These are phyloP conservation scores for Cladorrhinum sp. DNA, from an alignment of 2,329 filamentous ascomycete species.

Conservation along the genomic window DNA sequence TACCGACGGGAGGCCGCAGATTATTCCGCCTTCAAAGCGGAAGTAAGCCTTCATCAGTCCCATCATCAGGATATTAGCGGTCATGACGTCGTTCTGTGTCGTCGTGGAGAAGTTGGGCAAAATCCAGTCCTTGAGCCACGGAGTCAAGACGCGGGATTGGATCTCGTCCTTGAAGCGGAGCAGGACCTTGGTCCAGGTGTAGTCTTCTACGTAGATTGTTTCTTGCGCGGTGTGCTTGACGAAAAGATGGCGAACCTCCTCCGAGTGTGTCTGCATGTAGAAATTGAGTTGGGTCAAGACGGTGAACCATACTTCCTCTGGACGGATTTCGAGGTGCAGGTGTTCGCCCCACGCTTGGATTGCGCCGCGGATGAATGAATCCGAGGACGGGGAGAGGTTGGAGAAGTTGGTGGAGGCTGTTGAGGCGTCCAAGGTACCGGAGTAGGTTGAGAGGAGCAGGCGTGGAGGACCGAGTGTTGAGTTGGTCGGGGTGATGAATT, in stretches of 20 bases:
- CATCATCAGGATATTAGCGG: constrained; percentile 45
- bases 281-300: constrained; percentile 51
- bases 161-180: constrained; percentile 39
- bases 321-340: constrained; percentile 48
- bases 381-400: constrained; percentile 29
- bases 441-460: constrained; percentile 29
- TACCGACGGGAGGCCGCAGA: constrained; percentile 44
- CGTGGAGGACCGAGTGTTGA: constrained; percentile 5
- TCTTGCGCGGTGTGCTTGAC: constrained; percentile 44
- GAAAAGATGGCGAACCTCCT: constrained; percentile 44
- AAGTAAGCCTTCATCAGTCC: constrained; percentile 43
- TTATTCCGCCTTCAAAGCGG: constrained; percentile 34
- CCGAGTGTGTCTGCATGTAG: constrained; percentile 47
- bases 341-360: constrained; percentile 49
- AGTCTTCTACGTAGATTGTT: constrained; percentile 36
- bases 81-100: constrained; percentile 37
- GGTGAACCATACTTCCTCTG: constrained; percentile 56
- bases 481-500: constrained; percentile 18
- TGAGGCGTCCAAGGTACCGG: constrained; percentile 11
- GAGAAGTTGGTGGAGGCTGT: constrained; percentile 14
- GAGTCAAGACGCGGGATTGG: constrained; percentile 38
- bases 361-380: constrained; percentile 44
- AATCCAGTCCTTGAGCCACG: constrained; percentile 43
- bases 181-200: constrained; percentile 26
- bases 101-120: constrained; percentile 43